A percentile compares a stretch with the other conserved stretches of the same genome.
Conservation (phyloP, 2,329 filamentous ascomycete species). For the Sphaerulina vaccinii region DNA sequence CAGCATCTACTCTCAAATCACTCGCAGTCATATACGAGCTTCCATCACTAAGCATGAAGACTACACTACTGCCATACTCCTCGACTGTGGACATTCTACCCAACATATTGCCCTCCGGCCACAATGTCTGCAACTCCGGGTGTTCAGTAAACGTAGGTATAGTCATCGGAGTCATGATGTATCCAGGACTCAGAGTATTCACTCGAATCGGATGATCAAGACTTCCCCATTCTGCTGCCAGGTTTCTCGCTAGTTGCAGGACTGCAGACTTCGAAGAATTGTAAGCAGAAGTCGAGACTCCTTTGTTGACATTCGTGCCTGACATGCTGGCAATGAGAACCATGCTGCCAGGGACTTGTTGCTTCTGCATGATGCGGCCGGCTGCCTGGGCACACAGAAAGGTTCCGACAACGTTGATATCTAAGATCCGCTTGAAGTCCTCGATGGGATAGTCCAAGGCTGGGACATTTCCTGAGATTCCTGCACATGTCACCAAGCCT, state of each 20-base stretch:
- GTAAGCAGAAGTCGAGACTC: conserved; percentile 46
- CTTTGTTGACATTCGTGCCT: conserved; percentile 37
- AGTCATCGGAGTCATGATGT: conserved; percentile 12
- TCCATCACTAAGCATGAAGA: conserved; percentile 9
- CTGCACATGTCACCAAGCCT: conserved; percentile 29
- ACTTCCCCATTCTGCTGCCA: conserved; percentile 54
- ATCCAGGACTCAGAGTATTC: conserved; percentile 12
- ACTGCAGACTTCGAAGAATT: conserved; percentile 56
- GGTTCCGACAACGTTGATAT: conserved; percentile 37
- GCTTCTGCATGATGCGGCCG: conserved; percentile 31
- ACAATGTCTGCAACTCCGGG: background rate
- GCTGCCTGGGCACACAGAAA: conserved; percentile 33
- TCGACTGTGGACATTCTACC: conserved; percentile 11
- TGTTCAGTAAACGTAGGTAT: background rate
- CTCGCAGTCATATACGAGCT: conserved; percentile 13
- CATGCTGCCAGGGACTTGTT: conserved; percentile 34
- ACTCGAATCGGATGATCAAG: conserved; percentile 9
- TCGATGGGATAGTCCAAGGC: conserved; percentile 34
- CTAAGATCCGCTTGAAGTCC: conserved; percentile 35
- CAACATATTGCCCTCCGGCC: conserved; percentile 13
- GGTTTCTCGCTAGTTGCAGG: conserved; percentile 49
- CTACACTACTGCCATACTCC: conserved; percentile 7
- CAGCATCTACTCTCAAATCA: conserved; percentile 10
- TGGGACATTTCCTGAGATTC: conserved; percentile 18
- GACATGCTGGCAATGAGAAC: conserved; percentile 39